Base-by-base conservation (phyloP, 1,284 basidiomycete species). In the Puccinia horiana region DNA sequence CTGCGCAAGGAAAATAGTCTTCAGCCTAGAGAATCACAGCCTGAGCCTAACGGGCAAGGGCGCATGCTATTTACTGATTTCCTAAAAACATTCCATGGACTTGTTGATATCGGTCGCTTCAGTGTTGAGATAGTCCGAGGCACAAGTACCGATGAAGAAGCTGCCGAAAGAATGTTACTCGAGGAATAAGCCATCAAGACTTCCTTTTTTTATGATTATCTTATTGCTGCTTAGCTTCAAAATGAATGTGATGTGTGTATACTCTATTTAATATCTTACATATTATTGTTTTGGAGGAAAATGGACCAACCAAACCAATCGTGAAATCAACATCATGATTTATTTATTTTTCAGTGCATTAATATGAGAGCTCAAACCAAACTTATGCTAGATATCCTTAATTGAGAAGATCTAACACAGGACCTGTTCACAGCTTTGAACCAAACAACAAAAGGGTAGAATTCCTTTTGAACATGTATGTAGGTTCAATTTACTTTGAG, bases 11-110 rank as follows among this genome's bases (percentile, higher is more conserved):
- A 56, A 49, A 73, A 61, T 14, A 26, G 23, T n/a, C 32, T 44
- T 14, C 6, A 44, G 26, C 37, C 18, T 20, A 65, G 23, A 58
- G 29, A 58, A 26, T 54, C 29, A 42, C 26, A 35, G 26, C 8
- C 29, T 16, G 73, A 61, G 16, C 2, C 49, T 16, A 58, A 75
- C 23, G 14, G 18, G 20, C 47, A 58, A 42, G 29, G 54, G 54
- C 9, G 20, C 52, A 73, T 73, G 52, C 44, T 75, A 58, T 75
- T 58, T 26, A 42, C 52, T 3, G 49, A 75, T 75, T 75, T 75
- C 35, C 18, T 75, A 11, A 56, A 75, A 44, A 61, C 47, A 18
- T 56, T 75, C 52, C 16, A 58, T 29, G 52, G 73, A 23, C 32
- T 75, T 8, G 16, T 56, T 1, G 37, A 58, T 37, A 75, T 75